Base-by-base conservation (phyloP, 176 grass and related monocot species). In the Carex littledalei region DNA sequence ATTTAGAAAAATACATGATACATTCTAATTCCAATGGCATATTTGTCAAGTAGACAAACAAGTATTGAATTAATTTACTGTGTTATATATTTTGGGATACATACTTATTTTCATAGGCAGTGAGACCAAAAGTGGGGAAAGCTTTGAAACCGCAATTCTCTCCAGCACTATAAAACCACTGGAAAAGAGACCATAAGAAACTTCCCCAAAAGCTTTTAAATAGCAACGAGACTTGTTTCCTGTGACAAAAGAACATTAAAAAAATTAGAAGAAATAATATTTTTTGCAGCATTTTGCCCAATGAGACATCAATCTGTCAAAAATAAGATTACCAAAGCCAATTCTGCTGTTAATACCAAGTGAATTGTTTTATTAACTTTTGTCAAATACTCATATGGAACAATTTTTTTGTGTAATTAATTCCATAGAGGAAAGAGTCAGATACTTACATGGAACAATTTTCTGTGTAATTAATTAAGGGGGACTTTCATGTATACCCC, bases 41-140 rank as follows among this genome's bases (percentile, higher is more conserved):
- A 24, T 24, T 24, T 24, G 24, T 26, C 26, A 26, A 26, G 26
- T 26, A 26, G 26, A 26, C 26, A 26, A 53, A 31, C 3, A 76
- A 76, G 15, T 76, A 76, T 76, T 76, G 21, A 26, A 29, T 54
- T 39, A 39, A 39, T 26, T 75, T 75, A 15, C 21, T 52, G 49
- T 76, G 47, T 0, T 1, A 26, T 76, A 76, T 76, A 15, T 76
- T 76, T 24, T 15, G 49, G 21, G 21, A 26, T 49, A 52, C 72
- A 8, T 76, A 97, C 94, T 83, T 89, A 45, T 21, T 52, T 2
- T 56, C 56, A 20, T 84, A 87, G 2, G 93, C 88, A 16, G 35
- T 18, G 22, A 91, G 73, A 4, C 93, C 93, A 13, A 94, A 90
- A 10, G 83, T 87, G 2, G 93, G 93, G 85, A 94, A 87, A 13